Percentiles rank a stretch among this genome's conserved stretches.
phyloP scores from a whole-genome alignment of 2,329 filamentous ascomycete species.

The Colletotrichum tamarilloi region DNA sequence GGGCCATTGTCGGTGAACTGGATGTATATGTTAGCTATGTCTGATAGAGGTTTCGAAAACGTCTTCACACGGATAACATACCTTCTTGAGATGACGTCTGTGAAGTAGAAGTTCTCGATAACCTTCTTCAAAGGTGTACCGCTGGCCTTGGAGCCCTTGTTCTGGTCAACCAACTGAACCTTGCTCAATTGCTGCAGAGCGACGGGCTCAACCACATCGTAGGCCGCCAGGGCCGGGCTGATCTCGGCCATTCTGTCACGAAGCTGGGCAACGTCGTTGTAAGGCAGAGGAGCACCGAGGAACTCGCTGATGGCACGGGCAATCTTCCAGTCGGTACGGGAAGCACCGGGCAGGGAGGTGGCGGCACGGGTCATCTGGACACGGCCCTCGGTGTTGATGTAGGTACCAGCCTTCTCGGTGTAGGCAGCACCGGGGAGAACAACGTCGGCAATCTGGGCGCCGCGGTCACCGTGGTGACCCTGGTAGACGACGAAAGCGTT shows the following conservation, averaged over 20 bases:
- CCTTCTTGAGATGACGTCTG: constrained; percentile 96
- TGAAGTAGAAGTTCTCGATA: constrained; percentile 98
- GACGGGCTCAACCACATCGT: constrained; percentile 90
- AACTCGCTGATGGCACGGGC: constrained; percentile 93
- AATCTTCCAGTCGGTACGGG: constrained; percentile 99
- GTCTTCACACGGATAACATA: constrained; percentile 55
- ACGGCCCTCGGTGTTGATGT: constrained; percentile 97
- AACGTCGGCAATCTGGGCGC: constrained; percentile 92
- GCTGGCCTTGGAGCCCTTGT: constrained; percentile 84
- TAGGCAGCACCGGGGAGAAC: constrained; percentile 95
- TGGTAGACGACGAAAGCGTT: constrained; percentile 98
- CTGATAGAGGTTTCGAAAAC: constrained; percentile 22
- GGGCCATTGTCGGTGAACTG: constrained; percentile 95
- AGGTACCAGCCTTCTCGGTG: constrained; percentile 96
- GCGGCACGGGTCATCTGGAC: constrained; percentile 94
- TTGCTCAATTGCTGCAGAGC: constrained; percentile 82
- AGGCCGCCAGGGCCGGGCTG: constrained; percentile 87
- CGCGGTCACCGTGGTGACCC: constrained; percentile 95
- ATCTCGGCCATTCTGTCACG: constrained; percentile 96
- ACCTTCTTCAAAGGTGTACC: constrained; percentile 83
- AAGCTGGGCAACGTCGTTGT: constrained; percentile 90
- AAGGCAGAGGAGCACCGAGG: constrained; percentile 85
- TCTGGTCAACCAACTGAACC: constrained; percentile 95
- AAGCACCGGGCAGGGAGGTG: constrained; percentile 87
- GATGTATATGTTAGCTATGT: constrained; percentile 24